Evolutionary conservation across 345 rosid genomes (phyloP).

Genomic region (Citropsis articulata): DNA sequence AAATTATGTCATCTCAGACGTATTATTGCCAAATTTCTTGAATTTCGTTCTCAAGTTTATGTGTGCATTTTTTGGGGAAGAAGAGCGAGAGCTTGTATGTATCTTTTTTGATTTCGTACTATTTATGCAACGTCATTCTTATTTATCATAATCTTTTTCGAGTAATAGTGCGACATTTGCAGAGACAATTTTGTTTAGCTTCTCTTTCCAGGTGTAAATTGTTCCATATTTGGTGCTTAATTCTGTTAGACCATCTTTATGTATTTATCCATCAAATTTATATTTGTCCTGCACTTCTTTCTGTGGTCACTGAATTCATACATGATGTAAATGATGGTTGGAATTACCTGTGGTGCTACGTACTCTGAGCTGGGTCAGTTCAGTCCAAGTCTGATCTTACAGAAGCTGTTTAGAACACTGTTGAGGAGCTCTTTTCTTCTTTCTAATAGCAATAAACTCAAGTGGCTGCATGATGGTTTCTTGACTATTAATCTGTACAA

Average conservation of each 20-base stretch:
- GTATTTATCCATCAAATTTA: not conserved
- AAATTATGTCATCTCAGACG: conserved; percentile 3
- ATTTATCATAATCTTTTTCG: not conserved
- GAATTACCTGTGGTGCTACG: not conserved
- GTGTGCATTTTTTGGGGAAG: not conserved
- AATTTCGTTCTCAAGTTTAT: not conserved
- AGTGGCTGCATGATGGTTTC: not conserved
- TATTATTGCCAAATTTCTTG: not conserved
- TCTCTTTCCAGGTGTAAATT: not conserved
- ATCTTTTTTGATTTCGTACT: not conserved
- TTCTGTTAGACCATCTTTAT: not conserved
- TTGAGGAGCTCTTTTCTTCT: no score
- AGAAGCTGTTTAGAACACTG: not conserved
- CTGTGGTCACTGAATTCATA: not conserved
- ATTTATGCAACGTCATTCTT: not conserved
- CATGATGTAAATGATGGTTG: not conserved
- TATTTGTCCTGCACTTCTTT: not conserved
- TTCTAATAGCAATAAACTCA: not conserved
- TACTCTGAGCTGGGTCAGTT: not conserved
- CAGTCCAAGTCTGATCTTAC: not conserved
- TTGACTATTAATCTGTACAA: not conserved
- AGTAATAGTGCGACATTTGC: not conserved
- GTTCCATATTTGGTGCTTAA: not conserved
- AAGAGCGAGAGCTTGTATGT: not conserved
- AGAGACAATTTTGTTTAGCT: not conserved